phyloP scores from a whole-genome alignment of 1,284 basidiomycete species.

The Fomitiporia mediterranea region DNA sequence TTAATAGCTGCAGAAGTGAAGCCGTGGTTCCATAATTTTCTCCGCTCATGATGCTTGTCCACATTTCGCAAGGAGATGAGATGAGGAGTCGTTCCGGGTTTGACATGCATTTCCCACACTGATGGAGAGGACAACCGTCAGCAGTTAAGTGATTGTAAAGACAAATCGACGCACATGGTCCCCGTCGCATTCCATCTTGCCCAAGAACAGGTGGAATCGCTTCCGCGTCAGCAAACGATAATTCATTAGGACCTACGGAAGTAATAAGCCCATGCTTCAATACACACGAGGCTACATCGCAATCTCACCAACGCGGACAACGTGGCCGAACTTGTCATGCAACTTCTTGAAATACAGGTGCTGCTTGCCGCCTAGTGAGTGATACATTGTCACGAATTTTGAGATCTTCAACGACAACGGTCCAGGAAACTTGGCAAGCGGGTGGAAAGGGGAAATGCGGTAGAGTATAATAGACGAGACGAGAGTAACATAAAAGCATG shows the following conservation, averaged over 20 bases:
- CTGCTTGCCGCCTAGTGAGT: constrained; percentile 12
- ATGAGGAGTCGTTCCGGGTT: not conserved
- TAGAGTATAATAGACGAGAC: constrained; percentile 16
- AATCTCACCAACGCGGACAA: constrained; percentile 23
- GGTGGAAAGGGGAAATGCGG: constrained; percentile 26
- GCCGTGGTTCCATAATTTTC: constrained; percentile 39
- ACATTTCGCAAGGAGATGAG: constrained; percentile 26
- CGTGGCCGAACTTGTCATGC: constrained; percentile 21
- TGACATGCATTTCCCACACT: not conserved
- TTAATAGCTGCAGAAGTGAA: constrained; percentile 35
- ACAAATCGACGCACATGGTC: constrained; percentile 1
- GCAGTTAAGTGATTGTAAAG: not conserved
- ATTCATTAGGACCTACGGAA: constrained; percentile 31
- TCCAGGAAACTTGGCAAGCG: constrained; percentile 24
- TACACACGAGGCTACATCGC: too few relatives aligned
- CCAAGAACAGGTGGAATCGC: constrained; percentile 30
- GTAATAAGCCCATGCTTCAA: too few relatives aligned
- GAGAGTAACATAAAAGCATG: constrained; percentile 11
- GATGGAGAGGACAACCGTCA: not conserved
- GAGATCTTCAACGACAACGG: constrained; percentile 21
- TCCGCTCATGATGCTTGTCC: constrained; percentile 34
- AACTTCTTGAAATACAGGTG: constrained; percentile 18
- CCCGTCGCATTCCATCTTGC: constrained; percentile 21
- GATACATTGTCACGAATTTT: constrained; percentile 13
- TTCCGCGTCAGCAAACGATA: constrained; percentile 29